Base-by-base conservation (phyloP, 73 alveolate species). In the Paramecium sonneborni region DNA sequence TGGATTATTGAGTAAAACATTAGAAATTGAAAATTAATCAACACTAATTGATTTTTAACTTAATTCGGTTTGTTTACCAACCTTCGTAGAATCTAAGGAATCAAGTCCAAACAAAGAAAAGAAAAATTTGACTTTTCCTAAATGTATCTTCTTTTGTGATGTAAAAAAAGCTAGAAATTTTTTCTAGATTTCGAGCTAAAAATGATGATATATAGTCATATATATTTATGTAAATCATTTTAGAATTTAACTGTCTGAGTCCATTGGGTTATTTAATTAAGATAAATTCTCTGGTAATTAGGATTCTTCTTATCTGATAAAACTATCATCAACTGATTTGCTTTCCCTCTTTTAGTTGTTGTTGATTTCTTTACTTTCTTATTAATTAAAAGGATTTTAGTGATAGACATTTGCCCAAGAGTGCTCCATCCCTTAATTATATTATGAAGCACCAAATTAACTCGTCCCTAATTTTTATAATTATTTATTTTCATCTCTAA, bases 361-460 rank as follows among this genome's bases (percentile, higher is more conserved):
- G 32, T 32, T 35, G 23, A 8, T 32, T 11, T 32, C 58, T n/a
- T 72, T 23, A 9, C 57, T 30, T 24, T 58, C 14, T 35, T 35
- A 43, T 12, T 24, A 23, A 43, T 24, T 28, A n/a, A 18, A 79
- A 9, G n/a, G 55, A 79, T 38, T 79, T 32, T 9, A 79, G 15
- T 21, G 90, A 62, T 24, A 62, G 11, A 79, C 15, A 79, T 10
- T 79, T 0, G 90, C 90, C 90, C 90, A 79, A 20, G 90, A 79
- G 23, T 79, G 90, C 4, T 38, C 30, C 90, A 79, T 79, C 0
- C 76, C 76, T 24, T 24, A 6, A 24, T 46, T 46, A 43, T 79
- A 24, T 44, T 79, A 43, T 0, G 69, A 46, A 20, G 90, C 74
- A 9, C 90, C 90, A 26, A 79, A 79, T 44, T 79, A 44, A 11